These are phyloP conservation scores for Hyaloscypha bicolor DNA, from an alignment of 495 filamentous ascomycete genomes.

Conservation along the genomic window DNA sequence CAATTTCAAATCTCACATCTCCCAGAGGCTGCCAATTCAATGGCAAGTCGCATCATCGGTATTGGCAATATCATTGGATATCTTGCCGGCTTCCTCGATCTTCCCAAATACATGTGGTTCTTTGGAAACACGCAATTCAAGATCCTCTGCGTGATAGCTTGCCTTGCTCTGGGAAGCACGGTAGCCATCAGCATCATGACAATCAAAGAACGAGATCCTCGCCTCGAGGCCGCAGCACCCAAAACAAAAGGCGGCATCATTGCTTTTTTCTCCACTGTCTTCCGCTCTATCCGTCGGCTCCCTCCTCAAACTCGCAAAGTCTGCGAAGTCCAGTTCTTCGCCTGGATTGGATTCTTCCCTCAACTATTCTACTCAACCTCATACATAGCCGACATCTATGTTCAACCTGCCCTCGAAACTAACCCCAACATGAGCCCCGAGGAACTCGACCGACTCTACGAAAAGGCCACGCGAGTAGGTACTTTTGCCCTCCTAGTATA, in stretches of 20 bases:
- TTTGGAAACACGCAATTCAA: slow-evolving; percentile 88
- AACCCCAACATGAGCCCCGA: slow-evolving; percentile 74
- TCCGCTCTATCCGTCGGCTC: slow-evolving; percentile 71
- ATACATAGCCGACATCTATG: slow-evolving; percentile 88
- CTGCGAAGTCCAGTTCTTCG: slow-evolving; percentile 84
- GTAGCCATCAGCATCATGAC: slow-evolving; percentile 63
- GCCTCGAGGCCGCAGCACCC: slow-evolving; percentile 63
- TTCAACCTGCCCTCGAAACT: slow-evolving; percentile 72
- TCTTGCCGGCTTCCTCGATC: slow-evolving; percentile 75
- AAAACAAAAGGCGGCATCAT: slow-evolving; percentile 64
- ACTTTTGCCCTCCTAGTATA: slow-evolving; percentile 88
- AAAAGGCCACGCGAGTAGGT: slow-evolving; percentile 77
- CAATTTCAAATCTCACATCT: slow-evolving; percentile 17
- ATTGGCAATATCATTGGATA: slow-evolving; percentile 88
- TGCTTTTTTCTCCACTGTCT: slow-evolving; percentile 76
- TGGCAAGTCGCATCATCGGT: slow-evolving; percentile 79
- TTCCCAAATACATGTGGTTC: slow-evolving; percentile 70
- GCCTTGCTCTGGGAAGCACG: slow-evolving; percentile 66
- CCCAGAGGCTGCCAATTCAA: slow-evolving; percentile 74
- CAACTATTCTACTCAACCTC: slow-evolving; percentile 93
- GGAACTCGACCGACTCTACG: slow-evolving; percentile 77
- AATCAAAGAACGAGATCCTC: slow-evolving; percentile 78
- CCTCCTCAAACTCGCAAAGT: slow-evolving; percentile 80
- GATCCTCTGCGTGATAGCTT: slow-evolving; percentile 80
- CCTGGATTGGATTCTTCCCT: slow-evolving; percentile 95